Evolutionary conservation across 106 monocot species (phyloP).

Genomic region (Xerophyta viscosa): DNA sequence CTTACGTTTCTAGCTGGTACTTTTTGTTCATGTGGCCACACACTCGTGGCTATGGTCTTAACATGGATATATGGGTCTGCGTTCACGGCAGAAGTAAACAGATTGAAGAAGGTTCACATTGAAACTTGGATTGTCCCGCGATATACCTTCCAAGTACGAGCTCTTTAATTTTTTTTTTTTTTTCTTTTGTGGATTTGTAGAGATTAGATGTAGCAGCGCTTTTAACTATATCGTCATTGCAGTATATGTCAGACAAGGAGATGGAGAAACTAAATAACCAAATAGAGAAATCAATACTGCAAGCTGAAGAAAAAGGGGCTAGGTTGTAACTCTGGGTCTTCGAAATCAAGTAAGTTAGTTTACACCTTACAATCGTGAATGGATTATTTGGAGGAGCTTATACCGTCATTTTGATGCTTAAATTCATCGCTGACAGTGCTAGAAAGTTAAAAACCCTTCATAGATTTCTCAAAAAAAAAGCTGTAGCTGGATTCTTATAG

Average conservation of each 20-base stretch:
- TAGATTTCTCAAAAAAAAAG: too few relatives aligned
- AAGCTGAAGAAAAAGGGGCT: slow-evolving; percentile 50
- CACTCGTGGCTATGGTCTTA: slow-evolving; percentile 15
- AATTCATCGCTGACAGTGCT: too few relatives aligned
- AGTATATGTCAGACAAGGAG: slow-evolving; percentile 32
- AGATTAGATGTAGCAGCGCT: too few relatives aligned
- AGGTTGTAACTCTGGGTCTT: slow-evolving; percentile 61
- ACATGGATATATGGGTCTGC: slow-evolving; percentile 21
- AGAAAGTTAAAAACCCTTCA: too few relatives aligned
- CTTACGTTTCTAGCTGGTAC: slow-evolving; percentile 36
- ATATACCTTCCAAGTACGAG: slow-evolving; percentile 51
- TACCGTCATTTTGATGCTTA: too few relatives aligned
- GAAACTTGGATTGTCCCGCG: slow-evolving; percentile 64
- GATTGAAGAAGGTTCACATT: slow-evolving; percentile 33
- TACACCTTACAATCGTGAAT: too few relatives aligned
- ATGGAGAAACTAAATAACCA: slow-evolving; percentile 27
- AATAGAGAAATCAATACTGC: slow-evolving; percentile 43
- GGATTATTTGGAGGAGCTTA: too few relatives aligned
- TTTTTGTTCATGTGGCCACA: slow-evolving; percentile 23
- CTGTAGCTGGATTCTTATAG: too few relatives aligned
- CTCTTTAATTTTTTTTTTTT: not conserved
- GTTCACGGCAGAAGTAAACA: slow-evolving; percentile 49
- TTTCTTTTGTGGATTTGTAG: not conserved
- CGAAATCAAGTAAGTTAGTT: slow-evolving; percentile 49
- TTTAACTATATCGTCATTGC: too few relatives aligned